Evolutionary conservation across 2,329 filamentous ascomycete genomes (phyloP).

Genomic region (Verticillium tricorpus): DNA sequence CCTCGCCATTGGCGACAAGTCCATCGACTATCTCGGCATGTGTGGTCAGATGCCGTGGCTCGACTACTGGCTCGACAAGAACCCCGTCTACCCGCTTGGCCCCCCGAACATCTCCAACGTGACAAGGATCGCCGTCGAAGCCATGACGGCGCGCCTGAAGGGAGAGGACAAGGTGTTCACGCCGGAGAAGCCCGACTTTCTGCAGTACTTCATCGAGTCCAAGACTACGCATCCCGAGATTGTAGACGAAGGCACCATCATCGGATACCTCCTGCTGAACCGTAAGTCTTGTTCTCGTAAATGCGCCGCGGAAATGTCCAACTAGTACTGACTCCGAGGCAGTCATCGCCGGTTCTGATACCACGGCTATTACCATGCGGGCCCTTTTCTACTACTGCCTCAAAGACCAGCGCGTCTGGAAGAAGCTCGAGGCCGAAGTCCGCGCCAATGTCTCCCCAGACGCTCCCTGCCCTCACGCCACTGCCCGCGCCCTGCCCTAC

Average conservation of each 20-base stretch:
- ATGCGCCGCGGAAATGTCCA: not conserved
- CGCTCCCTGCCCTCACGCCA: slow-evolving; percentile 14
- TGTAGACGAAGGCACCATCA: slow-evolving; percentile 25
- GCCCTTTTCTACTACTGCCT: slow-evolving; percentile 31
- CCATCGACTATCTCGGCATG: slow-evolving; percentile 28
- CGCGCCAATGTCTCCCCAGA: not conserved
- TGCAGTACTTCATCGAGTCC: slow-evolving; percentile 29
- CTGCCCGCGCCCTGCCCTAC: slow-evolving; percentile 30
- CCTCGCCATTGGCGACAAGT: slow-evolving; percentile 20
- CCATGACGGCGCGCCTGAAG: slow-evolving; percentile 11
- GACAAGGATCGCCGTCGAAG: slow-evolving; percentile 13
- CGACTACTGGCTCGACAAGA: slow-evolving; percentile 23
- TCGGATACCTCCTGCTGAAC: slow-evolving; percentile 25
- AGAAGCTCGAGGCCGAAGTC: slow-evolving; percentile 31
- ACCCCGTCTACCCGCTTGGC: slow-evolving; percentile 19
- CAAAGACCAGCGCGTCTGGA: slow-evolving; percentile 21
- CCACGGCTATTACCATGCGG: slow-evolving; percentile 27
- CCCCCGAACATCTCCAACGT: slow-evolving; percentile 17
- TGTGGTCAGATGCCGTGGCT: slow-evolving; percentile 21
- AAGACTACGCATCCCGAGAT: slow-evolving; percentile 26
- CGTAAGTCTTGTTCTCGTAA: slow-evolving; percentile 8
- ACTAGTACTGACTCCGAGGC: not conserved
- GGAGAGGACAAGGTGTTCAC: slow-evolving; percentile 1
- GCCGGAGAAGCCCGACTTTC: slow-evolving; percentile 19
- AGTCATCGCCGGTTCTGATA: slow-evolving; percentile 30